Conservation (phyloP, 2,329 filamentous ascomycete species). For the Penicillium frequentans region DNA sequence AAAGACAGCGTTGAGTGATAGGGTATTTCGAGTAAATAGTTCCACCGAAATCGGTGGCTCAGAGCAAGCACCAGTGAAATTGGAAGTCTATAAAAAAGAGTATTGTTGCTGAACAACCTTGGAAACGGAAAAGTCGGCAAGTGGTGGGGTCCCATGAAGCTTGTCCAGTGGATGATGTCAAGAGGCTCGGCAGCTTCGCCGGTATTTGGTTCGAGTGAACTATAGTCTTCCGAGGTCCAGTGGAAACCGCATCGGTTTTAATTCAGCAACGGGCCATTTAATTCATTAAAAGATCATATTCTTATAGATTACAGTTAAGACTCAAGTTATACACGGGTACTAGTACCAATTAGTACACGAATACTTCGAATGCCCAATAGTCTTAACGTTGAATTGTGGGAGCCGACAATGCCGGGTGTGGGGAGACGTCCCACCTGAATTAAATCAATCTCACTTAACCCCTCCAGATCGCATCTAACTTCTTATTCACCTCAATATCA, state of each 20-base stretch:
- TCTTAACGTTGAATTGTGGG: neutral
- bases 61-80: no score
- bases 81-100: no score
- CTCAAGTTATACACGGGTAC: neutral
- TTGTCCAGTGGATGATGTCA: neutral
- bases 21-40: no score
- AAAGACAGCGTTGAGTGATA: no score
- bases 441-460: neutral
- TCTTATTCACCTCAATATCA: neutral
- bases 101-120: no score
- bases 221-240: neutral
- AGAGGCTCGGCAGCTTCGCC: neutral
- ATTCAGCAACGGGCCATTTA: no score
- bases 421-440: neutral
- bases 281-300: neutral
- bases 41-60: rapidly evolving
- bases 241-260: neutral
- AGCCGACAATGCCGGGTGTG: neutral
- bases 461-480: neutral
- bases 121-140: no score
- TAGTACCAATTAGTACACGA: no score
- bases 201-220: neutral
- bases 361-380: no score
- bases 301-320: neutral
- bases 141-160: neutral